Percentiles rank a stretch among this genome's conserved stretches.
phyloP scores from a whole-genome alignment of 108 stramenopile species.

The Stephanodiscus triporus region DNA sequence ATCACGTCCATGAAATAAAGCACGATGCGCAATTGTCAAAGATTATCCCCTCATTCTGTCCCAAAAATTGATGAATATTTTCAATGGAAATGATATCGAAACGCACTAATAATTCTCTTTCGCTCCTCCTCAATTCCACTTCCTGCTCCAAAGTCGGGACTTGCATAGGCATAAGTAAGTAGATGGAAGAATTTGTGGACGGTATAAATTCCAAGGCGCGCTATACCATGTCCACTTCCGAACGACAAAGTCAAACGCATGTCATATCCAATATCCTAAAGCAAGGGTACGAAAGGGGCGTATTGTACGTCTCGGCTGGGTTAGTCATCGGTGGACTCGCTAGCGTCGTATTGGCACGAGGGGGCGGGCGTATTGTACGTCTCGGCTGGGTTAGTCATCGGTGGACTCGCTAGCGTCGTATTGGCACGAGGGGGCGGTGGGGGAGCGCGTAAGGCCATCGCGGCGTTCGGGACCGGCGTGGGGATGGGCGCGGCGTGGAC shows the following conservation, averaged over 20 bases:
- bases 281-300: constrained; percentile 51
- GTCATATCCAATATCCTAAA: constrained; percentile 48
- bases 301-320: constrained; percentile 48
- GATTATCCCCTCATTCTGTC: too few relatives aligned
- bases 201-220: too few relatives aligned
- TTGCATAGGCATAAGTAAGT: too few relatives aligned
- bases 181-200: too few relatives aligned
- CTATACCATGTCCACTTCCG: constrained; percentile 21
- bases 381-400: constrained; percentile 46
- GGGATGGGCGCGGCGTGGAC: constrained; percentile 55
- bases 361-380: constrained; percentile 57
- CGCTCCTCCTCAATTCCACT: too few relatives aligned
- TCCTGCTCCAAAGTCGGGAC: too few relatives aligned
- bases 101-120: too few relatives aligned
- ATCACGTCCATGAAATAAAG: too few relatives aligned
- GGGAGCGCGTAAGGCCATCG: constrained; percentile 49
- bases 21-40: too few relatives aligned
- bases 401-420: constrained; percentile 54
- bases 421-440: constrained; percentile 53
- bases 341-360: constrained; percentile 52
- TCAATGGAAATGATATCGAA: too few relatives aligned
- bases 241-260: constrained; percentile 29
- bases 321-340: constrained; percentile 51
- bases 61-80: too few relatives aligned
- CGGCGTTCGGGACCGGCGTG: constrained; percentile 53